These are phyloP conservation scores for Mucor sp. DNA, from an alignment of 371 early-diverging fungal species.

Conservation along the genomic window DNA sequence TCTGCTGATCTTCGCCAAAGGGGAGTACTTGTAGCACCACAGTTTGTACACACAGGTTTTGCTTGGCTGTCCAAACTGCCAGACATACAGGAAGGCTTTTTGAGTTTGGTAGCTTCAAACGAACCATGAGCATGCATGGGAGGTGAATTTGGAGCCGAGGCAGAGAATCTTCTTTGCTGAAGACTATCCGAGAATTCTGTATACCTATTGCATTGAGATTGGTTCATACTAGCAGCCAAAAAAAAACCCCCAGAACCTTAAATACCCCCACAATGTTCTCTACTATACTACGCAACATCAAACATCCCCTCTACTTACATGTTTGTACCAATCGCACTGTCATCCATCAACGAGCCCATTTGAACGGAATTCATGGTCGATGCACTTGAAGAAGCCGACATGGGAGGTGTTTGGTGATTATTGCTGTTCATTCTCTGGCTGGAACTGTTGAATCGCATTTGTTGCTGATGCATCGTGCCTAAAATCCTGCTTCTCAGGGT, in stretches of 20 bases:
- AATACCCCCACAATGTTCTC: neutral
- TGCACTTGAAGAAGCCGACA: conserved; percentile 19
- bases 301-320: neutral
- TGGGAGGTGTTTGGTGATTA: conserved; percentile 13
- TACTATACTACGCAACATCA: neutral
- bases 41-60: conserved; percentile 77
- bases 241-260: neutral
- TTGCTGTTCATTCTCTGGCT: conserved; percentile 5
- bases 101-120: neutral
- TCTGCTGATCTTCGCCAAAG: conserved; percentile 92
- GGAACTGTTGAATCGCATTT: neutral
- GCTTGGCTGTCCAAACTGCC: conserved; percentile 22
- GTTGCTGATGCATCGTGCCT: conserved; percentile 6
- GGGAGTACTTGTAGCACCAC: conserved; percentile 88
- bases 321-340: neutral
- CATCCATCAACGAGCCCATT: neutral
- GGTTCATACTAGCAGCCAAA: neutral
- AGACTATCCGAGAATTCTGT: conserved; percentile 5
- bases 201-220: neutral
- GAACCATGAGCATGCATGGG: conserved; percentile 4
- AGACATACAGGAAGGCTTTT: neutral
- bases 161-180: conserved; percentile 16
- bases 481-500: conserved; percentile 35
- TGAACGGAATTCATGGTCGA: conserved; percentile 6
- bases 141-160: conserved; percentile 28